Evolutionary conservation across 2,329 filamentous ascomycete species (phyloP).

Genomic region (Cytospora paraplurivora): DNA sequence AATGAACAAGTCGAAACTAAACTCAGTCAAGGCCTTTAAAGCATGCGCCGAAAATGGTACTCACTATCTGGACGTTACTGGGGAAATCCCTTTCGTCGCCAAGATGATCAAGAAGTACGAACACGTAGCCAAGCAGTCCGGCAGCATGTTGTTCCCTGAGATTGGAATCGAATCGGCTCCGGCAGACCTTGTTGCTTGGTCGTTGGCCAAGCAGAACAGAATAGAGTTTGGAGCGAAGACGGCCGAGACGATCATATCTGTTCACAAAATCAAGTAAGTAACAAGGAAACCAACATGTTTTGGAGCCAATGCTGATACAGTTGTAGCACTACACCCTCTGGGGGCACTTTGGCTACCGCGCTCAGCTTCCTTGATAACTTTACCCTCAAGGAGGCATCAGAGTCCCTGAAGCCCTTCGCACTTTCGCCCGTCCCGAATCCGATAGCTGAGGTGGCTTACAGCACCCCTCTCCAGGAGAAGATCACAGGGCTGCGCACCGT

Average conservation of each 20-base stretch:
- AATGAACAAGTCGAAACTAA: background rate
- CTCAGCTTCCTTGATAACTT: constrained; percentile 61
- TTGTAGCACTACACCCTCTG: constrained; percentile 55
- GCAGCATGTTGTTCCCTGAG: constrained; percentile 64
- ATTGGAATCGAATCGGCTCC: constrained; percentile 64
- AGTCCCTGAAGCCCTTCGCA: constrained; percentile 53
- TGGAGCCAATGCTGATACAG: constrained; percentile 9
- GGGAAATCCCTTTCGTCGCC: constrained; percentile 60
- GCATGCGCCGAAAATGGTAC: constrained; percentile 65
- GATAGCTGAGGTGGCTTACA: constrained; percentile 35
- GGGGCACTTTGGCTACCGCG: constrained; percentile 69
- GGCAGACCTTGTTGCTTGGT: constrained; percentile 60
- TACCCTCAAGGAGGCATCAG: constrained; percentile 49
- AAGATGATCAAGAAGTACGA: constrained; percentile 64
- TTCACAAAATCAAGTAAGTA: constrained; percentile 46
- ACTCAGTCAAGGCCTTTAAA: constrained; percentile 49
- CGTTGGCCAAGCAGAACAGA: constrained; percentile 53
- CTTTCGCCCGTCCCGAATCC: constrained; percentile 58
- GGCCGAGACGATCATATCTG: constrained; percentile 55
- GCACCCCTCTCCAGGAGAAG: constrained; percentile 44
- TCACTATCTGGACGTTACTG: constrained; percentile 66
- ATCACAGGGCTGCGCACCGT: constrained; percentile 54
- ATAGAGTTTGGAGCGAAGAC: constrained; percentile 52
- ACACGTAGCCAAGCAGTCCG: constrained; percentile 51
- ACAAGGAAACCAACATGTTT: too few relatives aligned